A percentile compares a stretch with the other conserved stretches of the same genome.
phyloP scores from a whole-genome alignment of 306 rosid species.

The Castanea mollissima region DNA sequence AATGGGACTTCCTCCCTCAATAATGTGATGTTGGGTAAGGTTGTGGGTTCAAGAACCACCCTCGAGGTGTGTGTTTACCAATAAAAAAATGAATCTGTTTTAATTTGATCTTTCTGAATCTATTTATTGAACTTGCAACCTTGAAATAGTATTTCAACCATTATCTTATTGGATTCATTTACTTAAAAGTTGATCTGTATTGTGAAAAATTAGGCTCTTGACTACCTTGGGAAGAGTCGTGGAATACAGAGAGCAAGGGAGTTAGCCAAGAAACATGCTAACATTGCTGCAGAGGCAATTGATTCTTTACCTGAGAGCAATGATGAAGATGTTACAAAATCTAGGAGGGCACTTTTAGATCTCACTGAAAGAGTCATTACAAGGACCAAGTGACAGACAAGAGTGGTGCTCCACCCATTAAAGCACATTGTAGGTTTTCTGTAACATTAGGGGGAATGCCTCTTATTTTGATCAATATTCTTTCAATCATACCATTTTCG shows the following conservation, averaged over 20 bases:
- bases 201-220: conserved; percentile 58
- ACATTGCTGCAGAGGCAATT: conserved; percentile 80
- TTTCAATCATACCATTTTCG: not conserved
- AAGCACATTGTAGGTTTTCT: not conserved
- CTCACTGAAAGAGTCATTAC: conserved; percentile 79
- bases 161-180: not conserved
- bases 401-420: not conserved
- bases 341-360: conserved; percentile 85
- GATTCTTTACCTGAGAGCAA: conserved; percentile 70
- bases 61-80: no score
- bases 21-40: no score
- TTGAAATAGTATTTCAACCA: not conserved
- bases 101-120: not conserved
- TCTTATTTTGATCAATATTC: conserved; percentile 3
- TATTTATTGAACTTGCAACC: conserved; percentile 2
- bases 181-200: conserved; percentile 14
- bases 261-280: conserved; percentile 81
- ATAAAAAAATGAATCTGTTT: no score
- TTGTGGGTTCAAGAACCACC: no score
- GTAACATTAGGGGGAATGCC: not conserved
- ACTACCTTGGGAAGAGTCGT: conserved; percentile 78
- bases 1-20: no score
- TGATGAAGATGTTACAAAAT: conserved; percentile 69
- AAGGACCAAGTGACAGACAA: conserved; percentile 63
- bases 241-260: conserved; percentile 86